Evolutionary conservation across 495 filamentous ascomycete genomes (phyloP).

Genomic region (Hypomontagnella monticulosa): DNA sequence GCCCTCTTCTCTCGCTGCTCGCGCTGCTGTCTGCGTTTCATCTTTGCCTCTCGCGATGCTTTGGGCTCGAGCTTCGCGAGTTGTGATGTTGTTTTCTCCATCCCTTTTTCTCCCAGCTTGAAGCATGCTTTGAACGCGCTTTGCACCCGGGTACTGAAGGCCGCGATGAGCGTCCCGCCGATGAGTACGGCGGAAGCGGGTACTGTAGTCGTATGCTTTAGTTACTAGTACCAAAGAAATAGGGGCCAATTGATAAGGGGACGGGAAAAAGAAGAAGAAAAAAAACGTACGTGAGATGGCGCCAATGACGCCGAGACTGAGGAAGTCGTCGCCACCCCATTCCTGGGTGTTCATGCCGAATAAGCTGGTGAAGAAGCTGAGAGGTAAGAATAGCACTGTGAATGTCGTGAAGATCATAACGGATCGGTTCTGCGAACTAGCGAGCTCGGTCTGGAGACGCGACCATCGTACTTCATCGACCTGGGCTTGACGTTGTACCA

Average conservation of each 20-base stretch:
- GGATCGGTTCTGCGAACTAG: slow-evolving; percentile 68
- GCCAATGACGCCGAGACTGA: slow-evolving; percentile 50
- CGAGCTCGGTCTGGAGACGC: slow-evolving; percentile 69
- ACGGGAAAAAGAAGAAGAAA: neutral
- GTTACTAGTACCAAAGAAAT: slow-evolving; percentile 5
- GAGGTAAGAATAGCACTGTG: slow-evolving; percentile 72
- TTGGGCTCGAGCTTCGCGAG: slow-evolving; percentile 44
- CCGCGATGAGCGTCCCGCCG: slow-evolving; percentile 50
- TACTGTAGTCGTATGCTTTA: slow-evolving; percentile 40
- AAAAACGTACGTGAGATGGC: slow-evolving; percentile 48
- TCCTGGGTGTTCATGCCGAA: slow-evolving; percentile 73
- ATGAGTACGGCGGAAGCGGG: slow-evolving; percentile 53
- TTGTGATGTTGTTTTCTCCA: slow-evolving; percentile 21
- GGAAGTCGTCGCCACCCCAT: slow-evolving; percentile 63
- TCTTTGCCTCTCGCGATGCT: slow-evolving; percentile 40
- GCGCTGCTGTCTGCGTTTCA: slow-evolving; percentile 38
- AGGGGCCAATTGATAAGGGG: no score
- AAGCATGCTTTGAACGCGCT: slow-evolving; percentile 43
- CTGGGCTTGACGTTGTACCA: slow-evolving; percentile 75
- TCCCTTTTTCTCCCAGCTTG: slow-evolving; percentile 17
- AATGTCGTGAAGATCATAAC: slow-evolving; percentile 78
- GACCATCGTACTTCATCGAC: slow-evolving; percentile 74
- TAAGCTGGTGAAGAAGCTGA: slow-evolving; percentile 73
- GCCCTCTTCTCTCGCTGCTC: slow-evolving; percentile 36
- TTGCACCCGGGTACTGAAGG: slow-evolving; percentile 55